Evolutionary conservation across 2,329 filamentous ascomycete genomes (phyloP), one percentile per base, ranked within the genome.

Genomic region (Pyrenophora tritici-repentis): DNA sequence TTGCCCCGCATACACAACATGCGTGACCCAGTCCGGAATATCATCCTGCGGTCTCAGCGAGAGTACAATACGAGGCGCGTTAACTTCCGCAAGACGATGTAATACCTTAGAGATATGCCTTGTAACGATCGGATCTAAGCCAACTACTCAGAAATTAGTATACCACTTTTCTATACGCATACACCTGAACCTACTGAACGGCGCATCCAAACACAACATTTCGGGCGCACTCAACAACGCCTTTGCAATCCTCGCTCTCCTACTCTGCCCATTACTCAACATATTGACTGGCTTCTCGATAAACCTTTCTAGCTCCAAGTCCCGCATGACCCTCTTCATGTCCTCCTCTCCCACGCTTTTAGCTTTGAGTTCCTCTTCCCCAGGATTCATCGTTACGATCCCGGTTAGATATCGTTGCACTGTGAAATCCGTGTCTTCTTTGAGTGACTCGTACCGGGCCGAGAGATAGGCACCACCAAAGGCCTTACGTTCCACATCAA

Each of bases 221-320:
- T 95, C 89, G 0, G 94, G 94, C 44, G 82, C 82, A 6, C 80
- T 85, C 51, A 97, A 79, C 42, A 99, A 75, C 0, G 92, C 91
- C 63, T 91, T 89, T 2, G 91, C 94, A 61, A 99, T 96, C 55
- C 90, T 85, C 6, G 93, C 89, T 47, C 94, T 80, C 57, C 93
- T 81, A 6, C 89, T 93, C 74, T 99, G 94, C 0, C 94, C 94
- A 73, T 97, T 97, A 70, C 91, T 97, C 47, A 99, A 76, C 70
- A 94, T 96, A 18, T 89, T 84, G 6, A 97, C 89, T 0, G 93
- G 92, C 69, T 96, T 87, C 33, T 88, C 82, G 1, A 95, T 76
- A 38, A 97, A 78, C 7, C 81, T 77, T 0, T 81, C 77, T 12
- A 99, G 77, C 42, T 83, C 82, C 47, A 99, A 76, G 62, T 95